phyloP scores from a whole-genome alignment of 1,139 yeast species.

The Hemisphaericaspora lyxosophila region DNA sequence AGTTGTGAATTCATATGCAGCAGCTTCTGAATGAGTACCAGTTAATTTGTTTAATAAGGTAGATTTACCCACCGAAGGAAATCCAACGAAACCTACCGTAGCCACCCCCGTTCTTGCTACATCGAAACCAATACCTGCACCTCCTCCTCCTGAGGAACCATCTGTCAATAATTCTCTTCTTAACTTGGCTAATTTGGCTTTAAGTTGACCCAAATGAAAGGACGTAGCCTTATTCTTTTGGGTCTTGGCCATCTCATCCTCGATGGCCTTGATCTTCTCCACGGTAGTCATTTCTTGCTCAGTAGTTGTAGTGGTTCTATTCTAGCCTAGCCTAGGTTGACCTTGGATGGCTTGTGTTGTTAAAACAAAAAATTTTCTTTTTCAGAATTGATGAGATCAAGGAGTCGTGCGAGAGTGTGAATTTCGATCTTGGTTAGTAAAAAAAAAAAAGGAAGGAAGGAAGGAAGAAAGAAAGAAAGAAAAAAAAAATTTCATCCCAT shows the following conservation, averaged over 20 bases:
- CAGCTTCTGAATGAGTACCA: constrained; percentile 95
- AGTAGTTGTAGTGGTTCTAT: too few species aligned
- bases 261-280: constrained; percentile 87
- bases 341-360: too few species aligned
- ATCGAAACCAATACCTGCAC: constrained; percentile 90
- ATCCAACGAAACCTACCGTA: constrained; percentile 94
- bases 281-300: constrained; percentile 73
- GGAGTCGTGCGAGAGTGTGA: constrained; percentile 1
- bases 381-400: not conserved
- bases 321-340: too few species aligned
- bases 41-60: constrained; percentile 85
- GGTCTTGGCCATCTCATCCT: constrained; percentile 93
- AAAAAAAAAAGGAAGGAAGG: not conserved
- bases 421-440: too few species aligned
- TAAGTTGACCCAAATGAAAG: constrained; percentile 93
- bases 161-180: constrained; percentile 89
- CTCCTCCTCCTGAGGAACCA: constrained; percentile 78
- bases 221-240: constrained; percentile 96
- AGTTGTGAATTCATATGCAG: constrained; percentile 96
- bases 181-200: constrained; percentile 92
- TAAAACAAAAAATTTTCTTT: too few species aligned
- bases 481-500: constrained; percentile 5
- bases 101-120: constrained; percentile 98
- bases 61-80: constrained; percentile 97
- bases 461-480: not conserved